phyloP scores from a whole-genome alignment of 129 eudicot species.

The Lonicera japonica region DNA sequence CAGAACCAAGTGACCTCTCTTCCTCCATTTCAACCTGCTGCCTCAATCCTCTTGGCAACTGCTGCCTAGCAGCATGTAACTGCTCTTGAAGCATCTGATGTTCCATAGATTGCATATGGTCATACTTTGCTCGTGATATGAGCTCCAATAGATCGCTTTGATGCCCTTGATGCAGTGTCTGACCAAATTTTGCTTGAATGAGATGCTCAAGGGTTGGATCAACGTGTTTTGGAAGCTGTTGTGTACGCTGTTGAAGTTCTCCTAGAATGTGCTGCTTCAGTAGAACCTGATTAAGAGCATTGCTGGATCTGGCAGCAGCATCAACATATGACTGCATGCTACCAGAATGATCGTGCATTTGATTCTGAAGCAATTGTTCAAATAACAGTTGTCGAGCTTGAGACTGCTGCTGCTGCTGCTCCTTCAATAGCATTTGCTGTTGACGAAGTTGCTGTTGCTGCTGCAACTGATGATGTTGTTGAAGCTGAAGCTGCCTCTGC shows the following conservation, averaged over 20 bases:
- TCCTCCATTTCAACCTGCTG: constrained; percentile 81
- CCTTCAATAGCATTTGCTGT: constrained; percentile 72
- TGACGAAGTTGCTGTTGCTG: constrained; percentile 35
- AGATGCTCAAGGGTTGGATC: constrained; percentile 73
- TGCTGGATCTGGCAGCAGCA: constrained; percentile 43
- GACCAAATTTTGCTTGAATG: constrained; percentile 66
- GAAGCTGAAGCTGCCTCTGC: constrained; percentile 48
- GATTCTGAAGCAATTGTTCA: constrained; percentile 73
- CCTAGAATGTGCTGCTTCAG: constrained; percentile 61
- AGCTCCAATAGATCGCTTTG: constrained; percentile 60
- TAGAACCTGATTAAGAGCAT: constrained; percentile 54
- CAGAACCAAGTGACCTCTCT: constrained; percentile 49
- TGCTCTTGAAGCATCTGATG: constrained; percentile 72
- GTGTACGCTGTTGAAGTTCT: constrained; percentile 58
- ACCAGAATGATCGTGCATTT: constrained; percentile 48
- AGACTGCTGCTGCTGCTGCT: constrained; percentile 54
- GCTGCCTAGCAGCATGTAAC: constrained; percentile 61
- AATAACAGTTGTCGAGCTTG: constrained; percentile 60
- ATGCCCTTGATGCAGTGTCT: constrained; percentile 32
- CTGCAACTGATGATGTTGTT: constrained; percentile 35
- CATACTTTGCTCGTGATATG: constrained; percentile 62
- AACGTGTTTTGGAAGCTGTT: constrained; percentile 45
- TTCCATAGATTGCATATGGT: constrained; percentile 60
- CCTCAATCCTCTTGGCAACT: constrained; percentile 30
- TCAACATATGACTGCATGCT: constrained; percentile 48